Evolutionary conservation across 1,139 yeast species (phyloP).

Genomic region (Yamadazyma conglobata): DNA sequence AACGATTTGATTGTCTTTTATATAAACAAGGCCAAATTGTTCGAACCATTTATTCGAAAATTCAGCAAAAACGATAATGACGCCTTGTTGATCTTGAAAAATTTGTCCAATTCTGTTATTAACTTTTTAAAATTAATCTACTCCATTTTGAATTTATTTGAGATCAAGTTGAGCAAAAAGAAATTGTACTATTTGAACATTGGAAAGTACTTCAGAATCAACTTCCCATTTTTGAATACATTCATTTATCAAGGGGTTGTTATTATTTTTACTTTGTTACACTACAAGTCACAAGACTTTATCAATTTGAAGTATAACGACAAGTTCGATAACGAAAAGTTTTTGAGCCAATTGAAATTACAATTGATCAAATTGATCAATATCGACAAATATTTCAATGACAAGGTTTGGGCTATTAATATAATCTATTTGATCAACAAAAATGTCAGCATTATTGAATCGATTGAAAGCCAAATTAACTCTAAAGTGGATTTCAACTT

Average conservation of each 20-base stretch:
- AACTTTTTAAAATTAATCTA: slow-evolving; percentile 34
- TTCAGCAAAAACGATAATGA: slow-evolving; percentile 30
- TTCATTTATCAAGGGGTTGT: slow-evolving; percentile 52
- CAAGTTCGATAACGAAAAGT: slow-evolving; percentile 18
- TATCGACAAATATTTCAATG: slow-evolving; percentile 21
- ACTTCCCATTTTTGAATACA: slow-evolving; percentile 47
- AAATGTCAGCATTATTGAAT: slow-evolving; percentile 28
- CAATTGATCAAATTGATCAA: slow-evolving; percentile 22
- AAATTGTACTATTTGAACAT: slow-evolving; percentile 21
- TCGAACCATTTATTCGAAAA: slow-evolving; percentile 48
- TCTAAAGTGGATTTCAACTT: slow-evolving; percentile 2
- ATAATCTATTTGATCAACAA: slow-evolving; percentile 32
- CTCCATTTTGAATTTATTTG: slow-evolving; percentile 14
- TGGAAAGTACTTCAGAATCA: slow-evolving; percentile 33
- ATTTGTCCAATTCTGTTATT: slow-evolving; percentile 34
- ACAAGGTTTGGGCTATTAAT: slow-evolving; percentile 37
- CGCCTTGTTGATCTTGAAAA: slow-evolving; percentile 23
- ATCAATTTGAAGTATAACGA: slow-evolving; percentile 18
- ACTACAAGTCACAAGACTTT: slow-evolving; percentile 38
- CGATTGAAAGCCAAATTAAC: slow-evolving; percentile 22
- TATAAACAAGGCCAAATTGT: slow-evolving; percentile 49
- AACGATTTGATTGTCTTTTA: slow-evolving; percentile 45
- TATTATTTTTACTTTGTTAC: slow-evolving; percentile 47
- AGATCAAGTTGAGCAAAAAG: slow-evolving; percentile 17
- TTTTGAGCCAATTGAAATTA: slow-evolving; percentile 24